Base-by-base conservation (phyloP, 768 basidiomycete genomes). In the Tricholoma terreum region DNA sequence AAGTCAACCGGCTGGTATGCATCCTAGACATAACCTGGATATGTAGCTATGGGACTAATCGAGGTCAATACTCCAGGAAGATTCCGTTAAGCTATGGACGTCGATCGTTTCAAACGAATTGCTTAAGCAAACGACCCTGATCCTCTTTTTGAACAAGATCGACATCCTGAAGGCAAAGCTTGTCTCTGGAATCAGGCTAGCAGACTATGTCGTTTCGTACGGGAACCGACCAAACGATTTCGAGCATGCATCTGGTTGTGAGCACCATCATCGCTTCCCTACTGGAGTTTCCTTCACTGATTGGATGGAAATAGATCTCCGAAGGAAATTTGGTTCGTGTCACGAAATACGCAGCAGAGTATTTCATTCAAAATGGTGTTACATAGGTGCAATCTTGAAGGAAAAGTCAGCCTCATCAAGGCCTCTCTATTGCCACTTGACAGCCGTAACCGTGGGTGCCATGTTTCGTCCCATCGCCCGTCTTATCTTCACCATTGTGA, bases 111-210 rank as follows among this genome's bases (percentile, higher is more conserved):
- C 82, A 27, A 90, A 90, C 72, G 83, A 79, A 63, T 80, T 92
- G 22, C 77, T 92, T 4, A 83, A 82, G 43, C 75, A 80, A 45
- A 88, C 90, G 30, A 86, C 89, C 61, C 75, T 91, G 33, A 86
- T 92, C 58, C 76, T 92, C 46, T 92, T 92, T 75, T 75, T 92
- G 52, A 92, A 92, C 73, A 92, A 92, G 68, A 86, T 86, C 58
- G 89, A 91, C 64, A 87, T 91, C 58, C 72, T 92, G 54, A 81
- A 81, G 58, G 63, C 76, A 45, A 91, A 91, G 64, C 80, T 91
- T 10, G 71, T 74, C 17, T 77, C 86, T 1, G 89, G 89, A 30
- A 78, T 88, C 56, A 77, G 78, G 58, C 72, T 91, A 30, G 71
- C 77, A 33, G 84, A 86, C 66, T 87, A 86, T 62, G 87, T 91